These are phyloP conservation scores for Singerocomus rubriflavus DNA, from an alignment of 1,284 basidiomycete species.

Conservation along the genomic window DNA sequence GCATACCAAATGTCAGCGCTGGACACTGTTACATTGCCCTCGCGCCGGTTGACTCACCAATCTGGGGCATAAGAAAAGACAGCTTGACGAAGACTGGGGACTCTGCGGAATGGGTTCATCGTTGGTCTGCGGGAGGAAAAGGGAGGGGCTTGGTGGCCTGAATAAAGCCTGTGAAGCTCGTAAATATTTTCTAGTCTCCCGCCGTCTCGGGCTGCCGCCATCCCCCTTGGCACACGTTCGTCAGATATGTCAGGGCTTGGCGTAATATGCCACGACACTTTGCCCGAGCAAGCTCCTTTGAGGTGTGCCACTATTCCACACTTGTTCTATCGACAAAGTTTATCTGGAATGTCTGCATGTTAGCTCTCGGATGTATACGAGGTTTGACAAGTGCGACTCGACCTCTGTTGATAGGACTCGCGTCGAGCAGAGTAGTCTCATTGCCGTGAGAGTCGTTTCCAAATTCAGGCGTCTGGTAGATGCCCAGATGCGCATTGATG, in stretches of 20 bases:
- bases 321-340: not conserved
- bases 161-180: not conserved
- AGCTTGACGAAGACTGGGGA: slow-evolving; percentile 18
- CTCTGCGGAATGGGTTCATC: slow-evolving; percentile 12
- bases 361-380: not conserved
- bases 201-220: not conserved
- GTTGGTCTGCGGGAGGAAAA: not conserved
- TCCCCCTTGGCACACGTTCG: not conserved
- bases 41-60: slow-evolving; percentile 25
- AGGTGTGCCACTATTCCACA: not conserved
- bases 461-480: too few species aligned
- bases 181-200: not conserved
- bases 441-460: not conserved
- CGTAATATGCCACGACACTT: not conserved
- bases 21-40: not conserved
- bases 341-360: not conserved
- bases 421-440: not conserved
- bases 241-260: too few species aligned
- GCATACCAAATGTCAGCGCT: not conserved
- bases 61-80: slow-evolving; percentile 29
- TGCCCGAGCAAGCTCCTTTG: not conserved
- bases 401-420: not conserved
- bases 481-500: too few species aligned
- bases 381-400: not conserved
- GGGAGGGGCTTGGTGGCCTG: not conserved